These are phyloP conservation scores for Cystobasidium onofrii DNA, from an alignment of 768 basidiomycete genomes.

Conservation along the genomic window DNA sequence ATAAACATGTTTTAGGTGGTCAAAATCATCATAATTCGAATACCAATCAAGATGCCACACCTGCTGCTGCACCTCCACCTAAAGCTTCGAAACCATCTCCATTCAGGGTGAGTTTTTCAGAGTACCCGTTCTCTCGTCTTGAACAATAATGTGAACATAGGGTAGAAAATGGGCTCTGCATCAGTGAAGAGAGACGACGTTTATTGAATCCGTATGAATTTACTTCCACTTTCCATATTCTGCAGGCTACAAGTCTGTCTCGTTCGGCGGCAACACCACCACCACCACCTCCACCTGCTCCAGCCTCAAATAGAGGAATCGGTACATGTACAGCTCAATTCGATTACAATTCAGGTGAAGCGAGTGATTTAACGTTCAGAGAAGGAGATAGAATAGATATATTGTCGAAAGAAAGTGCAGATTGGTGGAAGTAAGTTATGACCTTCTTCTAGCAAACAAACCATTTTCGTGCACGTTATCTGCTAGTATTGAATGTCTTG, in stretches of 20 bases:
- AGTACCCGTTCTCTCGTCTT: too few relatives aligned
- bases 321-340: slow-evolving; percentile 23
- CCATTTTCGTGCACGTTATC: too few relatives aligned
- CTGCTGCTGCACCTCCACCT: slow-evolving; percentile 1
- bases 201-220: too few relatives aligned
- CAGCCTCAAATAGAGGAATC: slow-evolving; percentile 18
- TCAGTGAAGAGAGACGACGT: too few relatives aligned
- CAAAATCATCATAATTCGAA: too few relatives aligned
- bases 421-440: slow-evolving; percentile 14
- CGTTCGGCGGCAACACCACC: background rate
- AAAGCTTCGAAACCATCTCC: background rate
- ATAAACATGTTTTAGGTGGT: slow-evolving; percentile 17
- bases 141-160: too few relatives aligned
- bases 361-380: slow-evolving; percentile 21
- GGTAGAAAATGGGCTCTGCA: too few relatives aligned
- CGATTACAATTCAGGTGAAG: slow-evolving; percentile 22
- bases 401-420: slow-evolving; percentile 8
- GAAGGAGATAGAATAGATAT: slow-evolving; percentile 25
- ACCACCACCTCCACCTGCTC: slow-evolving; percentile 1
- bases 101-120: background rate
- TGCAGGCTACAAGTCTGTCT: background rate
- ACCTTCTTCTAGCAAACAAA: too few relatives aligned
- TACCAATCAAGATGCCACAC: too few relatives aligned
- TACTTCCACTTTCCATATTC: too few relatives aligned
- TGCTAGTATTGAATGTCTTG: too few relatives aligned